phyloP scores from a whole-genome alignment of 2,329 filamentous ascomycete species.

The Pseudopyricularia cyperi region DNA sequence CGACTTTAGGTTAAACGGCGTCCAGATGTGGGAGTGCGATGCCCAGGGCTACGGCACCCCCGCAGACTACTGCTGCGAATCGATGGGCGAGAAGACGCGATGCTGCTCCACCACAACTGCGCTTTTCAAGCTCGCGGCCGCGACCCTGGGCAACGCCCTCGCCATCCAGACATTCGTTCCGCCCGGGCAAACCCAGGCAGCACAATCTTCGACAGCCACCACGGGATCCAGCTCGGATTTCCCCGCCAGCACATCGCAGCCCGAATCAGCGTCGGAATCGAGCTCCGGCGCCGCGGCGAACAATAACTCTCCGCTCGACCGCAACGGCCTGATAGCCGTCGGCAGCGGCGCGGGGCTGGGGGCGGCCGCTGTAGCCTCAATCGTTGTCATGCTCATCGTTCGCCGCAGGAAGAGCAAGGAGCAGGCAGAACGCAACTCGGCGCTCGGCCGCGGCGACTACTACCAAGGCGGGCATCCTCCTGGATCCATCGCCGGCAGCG shows the following conservation, averaged over 20 bases:
- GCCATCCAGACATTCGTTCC: slow-evolving; percentile 5
- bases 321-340: not conserved
- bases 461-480: not conserved
- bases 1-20: slow-evolving; percentile 6
- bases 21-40: slow-evolving; percentile 8
- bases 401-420: not conserved
- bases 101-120: slow-evolving; percentile 7
- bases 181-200: not conserved
- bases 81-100: slow-evolving; percentile 5
- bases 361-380: not conserved
- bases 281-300: not conserved
- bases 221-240: not conserved
- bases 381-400: not conserved
- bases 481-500: not conserved
- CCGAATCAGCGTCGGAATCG: not conserved
- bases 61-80: slow-evolving; percentile 8
- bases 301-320: not conserved
- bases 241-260: not conserved
- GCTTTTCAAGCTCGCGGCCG: slow-evolving; percentile 5
- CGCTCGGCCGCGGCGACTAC: not conserved
- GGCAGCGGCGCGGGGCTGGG: not conserved
- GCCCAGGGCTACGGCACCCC: slow-evolving; percentile 5
- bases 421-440: not conserved
- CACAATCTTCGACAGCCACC: not conserved
- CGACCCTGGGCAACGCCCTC: slow-evolving; percentile 6